phyloP scores from a whole-genome alignment of 2,329 filamentous ascomycete genomes.

The Ramularia collo-cygni region DNA sequence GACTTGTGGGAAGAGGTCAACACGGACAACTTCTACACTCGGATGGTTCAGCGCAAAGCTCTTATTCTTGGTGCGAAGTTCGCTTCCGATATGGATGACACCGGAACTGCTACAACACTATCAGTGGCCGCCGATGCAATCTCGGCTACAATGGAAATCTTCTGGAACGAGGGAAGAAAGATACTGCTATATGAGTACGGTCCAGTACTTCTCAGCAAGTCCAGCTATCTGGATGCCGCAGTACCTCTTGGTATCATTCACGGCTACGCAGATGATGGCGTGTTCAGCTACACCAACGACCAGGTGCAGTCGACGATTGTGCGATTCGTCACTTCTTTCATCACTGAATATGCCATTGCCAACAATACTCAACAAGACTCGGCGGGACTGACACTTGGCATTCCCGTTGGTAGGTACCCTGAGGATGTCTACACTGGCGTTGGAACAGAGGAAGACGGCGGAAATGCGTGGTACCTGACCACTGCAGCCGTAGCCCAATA shows the following conservation, averaged over 20 bases:
- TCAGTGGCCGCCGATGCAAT: slow-evolving; percentile 22
- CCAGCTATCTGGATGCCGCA: slow-evolving; percentile 29
- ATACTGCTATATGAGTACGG: slow-evolving; percentile 30
- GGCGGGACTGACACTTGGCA: slow-evolving; percentile 22
- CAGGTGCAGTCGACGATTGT: slow-evolving; percentile 27
- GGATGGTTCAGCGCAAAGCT: slow-evolving; percentile 26
- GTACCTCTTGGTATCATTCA: slow-evolving; percentile 29
- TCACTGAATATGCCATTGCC: slow-evolving; percentile 24
- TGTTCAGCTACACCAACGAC: slow-evolving; percentile 29
- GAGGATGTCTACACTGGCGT: slow-evolving; percentile 31
- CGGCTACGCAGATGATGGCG: slow-evolving; percentile 26
- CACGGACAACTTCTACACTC: slow-evolving; percentile 28
- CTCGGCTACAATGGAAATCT: slow-evolving; percentile 22
- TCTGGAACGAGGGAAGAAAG: slow-evolving; percentile 27
- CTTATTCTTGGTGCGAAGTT: slow-evolving; percentile 25
- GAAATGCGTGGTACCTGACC: slow-evolving; percentile 32
- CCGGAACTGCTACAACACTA: slow-evolving; percentile 21
- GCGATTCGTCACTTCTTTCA: slow-evolving; percentile 26
- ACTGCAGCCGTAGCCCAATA: slow-evolving; percentile 29
- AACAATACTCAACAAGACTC: slow-evolving; percentile 21
- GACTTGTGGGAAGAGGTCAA: slow-evolving; percentile 30
- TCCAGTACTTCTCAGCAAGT: slow-evolving; percentile 26
- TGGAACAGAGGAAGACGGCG: slow-evolving; percentile 24
- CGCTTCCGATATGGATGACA: slow-evolving; percentile 26
- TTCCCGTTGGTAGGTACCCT: slow-evolving; percentile 32